Conservation (phyloP, 352 stramenopile genomes). For the Globisporangium cederbergense region DNA sequence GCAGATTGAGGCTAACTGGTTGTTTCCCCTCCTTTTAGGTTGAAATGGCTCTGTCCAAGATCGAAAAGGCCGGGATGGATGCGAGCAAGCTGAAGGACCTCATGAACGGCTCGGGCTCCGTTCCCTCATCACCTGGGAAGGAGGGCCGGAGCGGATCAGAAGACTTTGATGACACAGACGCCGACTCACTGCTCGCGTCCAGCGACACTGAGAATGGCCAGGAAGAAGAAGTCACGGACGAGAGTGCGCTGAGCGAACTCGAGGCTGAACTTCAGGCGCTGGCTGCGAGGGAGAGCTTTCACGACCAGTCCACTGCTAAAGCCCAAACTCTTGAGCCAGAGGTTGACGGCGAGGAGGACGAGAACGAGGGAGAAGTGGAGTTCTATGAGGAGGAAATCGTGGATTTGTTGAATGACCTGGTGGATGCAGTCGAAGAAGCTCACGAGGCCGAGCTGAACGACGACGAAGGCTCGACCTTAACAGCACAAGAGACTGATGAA, state of each 20-base stretch:
- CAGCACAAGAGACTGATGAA: conserved; percentile 7
- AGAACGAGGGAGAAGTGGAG: conserved; percentile 10
- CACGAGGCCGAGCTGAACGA: conserved; percentile 13
- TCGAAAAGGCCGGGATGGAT: conserved; percentile 54
- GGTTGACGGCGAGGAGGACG: conserved; percentile 12
- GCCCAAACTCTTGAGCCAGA: background rate
- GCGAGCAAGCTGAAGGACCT: conserved; percentile 40
- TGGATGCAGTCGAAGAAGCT: conserved; percentile 12
- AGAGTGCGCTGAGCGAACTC: conserved; percentile 12
- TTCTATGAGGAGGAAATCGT: conserved; percentile 25
- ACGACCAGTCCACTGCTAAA: background rate
- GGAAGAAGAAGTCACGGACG: background rate
- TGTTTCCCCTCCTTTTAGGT: conserved; percentile 23
- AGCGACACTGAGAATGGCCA: conserved; percentile 8
- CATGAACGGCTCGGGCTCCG: conserved; percentile 19
- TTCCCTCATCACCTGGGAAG: background rate
- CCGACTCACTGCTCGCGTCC: conserved; percentile 1
- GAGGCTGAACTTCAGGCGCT: conserved; percentile 14
- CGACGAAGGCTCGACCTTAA: conserved; percentile 5
- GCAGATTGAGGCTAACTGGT: background rate
- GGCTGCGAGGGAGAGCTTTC: background rate
- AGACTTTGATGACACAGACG: conserved; percentile 11
- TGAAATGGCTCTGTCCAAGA: conserved; percentile 69
- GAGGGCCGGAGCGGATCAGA: conserved; percentile 1
- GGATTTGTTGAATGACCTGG: conserved; percentile 24